Base-by-base conservation (phyloP, 805 yeast species). In the Myxozyma neotropica region DNA sequence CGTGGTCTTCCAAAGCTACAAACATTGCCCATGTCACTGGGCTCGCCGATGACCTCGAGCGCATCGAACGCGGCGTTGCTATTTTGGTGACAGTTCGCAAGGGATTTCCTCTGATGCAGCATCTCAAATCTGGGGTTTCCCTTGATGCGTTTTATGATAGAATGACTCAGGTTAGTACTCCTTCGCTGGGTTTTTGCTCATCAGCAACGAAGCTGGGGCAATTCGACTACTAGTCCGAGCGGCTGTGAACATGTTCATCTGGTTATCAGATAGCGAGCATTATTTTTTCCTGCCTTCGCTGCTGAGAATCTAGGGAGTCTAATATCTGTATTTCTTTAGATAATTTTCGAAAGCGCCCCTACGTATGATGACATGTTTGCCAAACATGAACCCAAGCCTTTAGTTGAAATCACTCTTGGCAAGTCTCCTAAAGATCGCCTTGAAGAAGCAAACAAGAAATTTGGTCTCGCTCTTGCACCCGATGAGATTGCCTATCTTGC, bases 1-100 rank as follows among this genome's bases (percentile, higher is more conserved):
- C 99, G 35, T 94, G 99, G 99, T 89, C 97, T 8, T 92, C 98
- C 13, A 94, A 94, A 77, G 99, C 99, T 27, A 92, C 99, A 42
- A 93, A 94, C 75, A 94, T 94, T 67, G 82, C 92, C 53, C 83
- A 85, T 57, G 96, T 89, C 57, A 89, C 96, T 76, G 97, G 97
- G 8, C 80, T 94, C 61, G 81, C 79, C 39, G 78, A 80, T 19
- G 81, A 80, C 61, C 79, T 94, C 50, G 89, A 84, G 70, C 83
- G 98, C 69, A 85, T 94, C 58, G 99, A 94, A 78, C 84, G 99
- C 71, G 99, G 99, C 59, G 68, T 86, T 64, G 85, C 94, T 4
- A 76, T 94, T 42, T 74, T 89, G 67, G 78, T 94, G 68, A 80
- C 84, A 64, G 87, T 86, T 31, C 81, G 87, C 66, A 83, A 85